Evolutionary conservation across 2,329 filamentous ascomycete genomes (phyloP).

Genomic region (Aspergillaceae sp.): DNA sequence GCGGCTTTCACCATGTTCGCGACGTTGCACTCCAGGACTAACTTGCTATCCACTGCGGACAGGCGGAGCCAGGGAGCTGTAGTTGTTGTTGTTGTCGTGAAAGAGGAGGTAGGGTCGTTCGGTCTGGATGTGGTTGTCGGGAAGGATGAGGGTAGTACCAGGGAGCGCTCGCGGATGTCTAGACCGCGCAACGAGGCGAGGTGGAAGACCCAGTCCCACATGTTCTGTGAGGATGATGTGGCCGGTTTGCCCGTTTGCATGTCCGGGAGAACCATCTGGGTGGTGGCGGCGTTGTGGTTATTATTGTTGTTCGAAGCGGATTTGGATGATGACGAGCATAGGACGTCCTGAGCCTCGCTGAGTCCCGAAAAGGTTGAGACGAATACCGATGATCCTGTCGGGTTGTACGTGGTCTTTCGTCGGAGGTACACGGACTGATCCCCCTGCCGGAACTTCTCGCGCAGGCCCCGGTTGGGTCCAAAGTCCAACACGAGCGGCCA

Average conservation of each 20-base stretch:
- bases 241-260: constrained; percentile 15
- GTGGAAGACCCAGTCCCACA: constrained; percentile 68
- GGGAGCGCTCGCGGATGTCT: constrained; percentile 58
- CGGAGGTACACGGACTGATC: constrained; percentile 69
- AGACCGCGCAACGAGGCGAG: constrained; percentile 47
- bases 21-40: constrained; percentile 53
- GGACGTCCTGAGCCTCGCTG: constrained; percentile 48
- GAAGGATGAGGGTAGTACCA: constrained; percentile 46
- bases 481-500: constrained; percentile 81
- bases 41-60: constrained; percentile 61
- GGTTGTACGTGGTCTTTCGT: constrained; percentile 58
- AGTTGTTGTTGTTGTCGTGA: constrained; percentile 32
- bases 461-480: constrained; percentile 51
- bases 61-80: constrained; percentile 45
- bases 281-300: constrained; percentile 3
- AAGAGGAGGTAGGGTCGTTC: constrained; percentile 17
- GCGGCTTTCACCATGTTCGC: constrained; percentile 24
- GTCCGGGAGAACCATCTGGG: too few species aligned
- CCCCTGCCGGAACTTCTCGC: constrained; percentile 51
- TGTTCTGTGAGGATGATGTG: constrained; percentile 27
- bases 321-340: constrained; percentile 17
- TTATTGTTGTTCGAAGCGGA: not conserved
- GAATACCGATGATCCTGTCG: constrained; percentile 54
- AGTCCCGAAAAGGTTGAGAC: constrained; percentile 65
- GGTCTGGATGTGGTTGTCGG: constrained; percentile 11